Evolutionary conservation across 129 eudicot species (phyloP).

Genomic region (Centrapalus pauciflorus): DNA sequence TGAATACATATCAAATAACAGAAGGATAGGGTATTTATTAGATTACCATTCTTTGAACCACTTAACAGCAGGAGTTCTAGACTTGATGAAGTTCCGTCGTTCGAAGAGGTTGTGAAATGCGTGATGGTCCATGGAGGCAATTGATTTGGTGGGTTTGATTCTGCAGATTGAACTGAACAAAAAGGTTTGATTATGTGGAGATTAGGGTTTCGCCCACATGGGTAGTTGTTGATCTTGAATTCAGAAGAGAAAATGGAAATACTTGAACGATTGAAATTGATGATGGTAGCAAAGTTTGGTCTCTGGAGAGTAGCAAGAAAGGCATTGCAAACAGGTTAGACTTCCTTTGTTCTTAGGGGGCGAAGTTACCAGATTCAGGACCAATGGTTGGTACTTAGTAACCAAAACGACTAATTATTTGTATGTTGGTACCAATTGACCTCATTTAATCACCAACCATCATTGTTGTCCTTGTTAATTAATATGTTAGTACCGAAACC

Average conservation of each 20-base stretch:
- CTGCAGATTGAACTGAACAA: slow-evolving; percentile 1
- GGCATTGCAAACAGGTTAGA: too few species aligned
- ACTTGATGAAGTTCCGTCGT: slow-evolving; percentile 7
- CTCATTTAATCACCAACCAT: too few species aligned
- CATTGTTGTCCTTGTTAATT: too few species aligned
- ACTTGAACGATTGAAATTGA: neutral
- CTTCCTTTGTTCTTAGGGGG: too few species aligned
- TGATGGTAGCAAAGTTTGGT: neutral
- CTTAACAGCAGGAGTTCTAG: slow-evolving; percentile 19
- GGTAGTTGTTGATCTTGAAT: neutral
- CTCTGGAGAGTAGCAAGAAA: slow-evolving; percentile 1
- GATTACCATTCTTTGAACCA: slow-evolving; percentile 30
- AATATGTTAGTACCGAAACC: too few species aligned
- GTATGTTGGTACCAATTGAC: too few species aligned
- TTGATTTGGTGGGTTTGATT: slow-evolving; percentile 5
- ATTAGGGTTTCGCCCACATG: slow-evolving; percentile 14
- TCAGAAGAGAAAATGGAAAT: neutral
- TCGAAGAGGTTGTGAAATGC: slow-evolving; percentile 12
- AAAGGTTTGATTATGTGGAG: neutral
- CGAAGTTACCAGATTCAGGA: too few species aligned
- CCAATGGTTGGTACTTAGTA: too few species aligned
- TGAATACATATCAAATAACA: neutral
- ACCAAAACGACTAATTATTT: too few species aligned
- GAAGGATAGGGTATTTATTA: neutral
- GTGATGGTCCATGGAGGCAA: slow-evolving; percentile 24